These are phyloP conservation scores for Garcileccinum viscosum DNA, from an alignment of 1,284 basidiomycete genomes.

Conservation along the genomic window DNA sequence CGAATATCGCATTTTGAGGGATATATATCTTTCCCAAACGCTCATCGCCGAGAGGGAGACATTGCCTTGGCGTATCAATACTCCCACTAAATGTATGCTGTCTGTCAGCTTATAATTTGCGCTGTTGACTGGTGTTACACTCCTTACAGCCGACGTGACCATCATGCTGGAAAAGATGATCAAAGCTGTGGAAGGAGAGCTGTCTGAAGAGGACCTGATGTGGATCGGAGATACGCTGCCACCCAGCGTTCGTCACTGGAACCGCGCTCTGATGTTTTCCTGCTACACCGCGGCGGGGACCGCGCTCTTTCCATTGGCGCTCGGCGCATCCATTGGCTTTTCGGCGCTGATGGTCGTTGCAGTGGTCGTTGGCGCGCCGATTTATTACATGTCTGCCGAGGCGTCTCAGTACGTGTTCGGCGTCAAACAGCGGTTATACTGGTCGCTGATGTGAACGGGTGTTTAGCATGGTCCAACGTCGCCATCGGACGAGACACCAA, in stretches of 20 bases:
- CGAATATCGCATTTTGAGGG: slow-evolving; percentile 25
- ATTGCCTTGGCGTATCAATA: slow-evolving; percentile 19
- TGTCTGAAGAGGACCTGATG: slow-evolving; percentile 23
- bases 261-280: not conserved
- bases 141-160: slow-evolving; percentile 23
- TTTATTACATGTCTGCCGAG: not conserved
- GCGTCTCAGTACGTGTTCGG: not conserved
- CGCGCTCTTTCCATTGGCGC: not conserved
- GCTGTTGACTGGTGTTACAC: not conserved
- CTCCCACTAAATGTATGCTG: slow-evolving; percentile 25
- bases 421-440: too few relatives aligned
- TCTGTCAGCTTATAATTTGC: not conserved
- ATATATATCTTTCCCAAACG: slow-evolving; percentile 19
- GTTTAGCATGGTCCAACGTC: not conserved
- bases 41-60: slow-evolving; percentile 27
- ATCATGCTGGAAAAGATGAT: not conserved
- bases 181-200: slow-evolving; percentile 25
- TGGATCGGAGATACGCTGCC: slow-evolving; percentile 17
- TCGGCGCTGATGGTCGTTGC: not conserved
- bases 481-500: not conserved
- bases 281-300: not conserved
- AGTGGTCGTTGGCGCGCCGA: not conserved
- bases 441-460: not conserved
- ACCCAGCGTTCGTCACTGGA: not conserved
- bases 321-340: not conserved